These are phyloP conservation scores for Tolypocladium album DNA, from an alignment of 2,329 filamentous ascomycete genomes.

Conservation along the genomic window DNA sequence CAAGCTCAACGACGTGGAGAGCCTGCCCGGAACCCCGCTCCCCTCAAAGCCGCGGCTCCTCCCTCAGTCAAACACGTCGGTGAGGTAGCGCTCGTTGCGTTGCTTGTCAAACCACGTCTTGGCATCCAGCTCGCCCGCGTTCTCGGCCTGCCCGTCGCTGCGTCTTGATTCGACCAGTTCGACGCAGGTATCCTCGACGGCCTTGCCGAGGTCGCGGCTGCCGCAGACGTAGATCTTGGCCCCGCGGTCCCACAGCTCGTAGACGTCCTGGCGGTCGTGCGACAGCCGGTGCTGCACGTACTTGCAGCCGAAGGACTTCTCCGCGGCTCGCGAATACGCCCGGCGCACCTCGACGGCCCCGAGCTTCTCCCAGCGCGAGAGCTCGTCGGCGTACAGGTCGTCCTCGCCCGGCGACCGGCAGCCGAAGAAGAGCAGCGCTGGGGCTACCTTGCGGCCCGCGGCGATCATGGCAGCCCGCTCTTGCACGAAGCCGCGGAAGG, in stretches of 20 bases:
- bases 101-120: slow-evolving; percentile 36
- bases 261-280: slow-evolving; percentile 23
- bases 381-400: slow-evolving; percentile 47
- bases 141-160: slow-evolving; percentile 9
- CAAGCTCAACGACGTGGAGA: neutral
- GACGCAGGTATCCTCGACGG: slow-evolving; percentile 28
- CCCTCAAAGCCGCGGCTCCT: neutral
- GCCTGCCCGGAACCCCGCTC: neutral
- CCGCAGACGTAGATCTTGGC: slow-evolving; percentile 58
- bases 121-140: slow-evolving; percentile 26
- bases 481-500: slow-evolving; percentile 53
- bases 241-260: slow-evolving; percentile 27
- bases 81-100: slow-evolving; percentile 45
- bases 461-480: slow-evolving; percentile 43
- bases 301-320: slow-evolving; percentile 33
- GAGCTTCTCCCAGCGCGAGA: slow-evolving; percentile 45
- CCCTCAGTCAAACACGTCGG: slow-evolving; percentile 47
- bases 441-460: slow-evolving; percentile 42
- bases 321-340: slow-evolving; percentile 40
- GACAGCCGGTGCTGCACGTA: slow-evolving; percentile 36
- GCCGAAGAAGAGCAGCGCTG: slow-evolving; percentile 55
- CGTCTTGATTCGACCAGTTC: slow-evolving; percentile 22
- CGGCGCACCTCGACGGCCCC: slow-evolving; percentile 51
- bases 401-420: slow-evolving; percentile 46
- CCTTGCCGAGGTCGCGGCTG: slow-evolving; percentile 37